Evolutionary conservation across 1,139 yeast genomes (phyloP).

Genomic region (Yarrowia galli): DNA sequence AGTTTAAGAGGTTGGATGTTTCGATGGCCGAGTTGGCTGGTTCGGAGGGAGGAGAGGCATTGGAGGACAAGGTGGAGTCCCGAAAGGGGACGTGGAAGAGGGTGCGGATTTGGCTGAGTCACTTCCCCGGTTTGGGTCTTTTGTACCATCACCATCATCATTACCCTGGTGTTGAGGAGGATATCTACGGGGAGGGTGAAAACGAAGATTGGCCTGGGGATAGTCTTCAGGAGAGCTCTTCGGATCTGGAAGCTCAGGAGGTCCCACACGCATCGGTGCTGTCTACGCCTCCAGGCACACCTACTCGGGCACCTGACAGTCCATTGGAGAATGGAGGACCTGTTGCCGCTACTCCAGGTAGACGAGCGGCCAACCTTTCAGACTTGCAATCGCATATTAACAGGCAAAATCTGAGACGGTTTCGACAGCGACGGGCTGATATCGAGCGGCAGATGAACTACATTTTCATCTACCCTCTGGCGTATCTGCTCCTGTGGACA

Average conservation of each 20-base stretch:
- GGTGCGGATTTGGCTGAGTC: conserved; percentile 18
- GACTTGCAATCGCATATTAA: conserved; percentile 33
- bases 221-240: background rate
- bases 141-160: conserved; percentile 11
- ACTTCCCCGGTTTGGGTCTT: conserved; percentile 22
- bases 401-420: conserved; percentile 27
- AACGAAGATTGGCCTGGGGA: background rate
- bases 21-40: conserved; percentile 35
- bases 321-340: conserved; percentile 2
- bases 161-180: background rate
- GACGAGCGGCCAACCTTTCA: conserved; percentile 6
- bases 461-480: conserved; percentile 38
- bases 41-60: conserved; percentile 1
- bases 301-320: background rate
- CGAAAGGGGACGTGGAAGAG: conserved; percentile 14
- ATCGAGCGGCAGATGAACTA: conserved; percentile 38
- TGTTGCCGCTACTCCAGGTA: conserved; percentile 12
- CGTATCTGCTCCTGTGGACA: conserved; percentile 29
- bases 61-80: conserved; percentile 2
- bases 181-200: background rate
- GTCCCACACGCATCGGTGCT: background rate
- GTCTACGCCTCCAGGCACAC: conserved; percentile 8
- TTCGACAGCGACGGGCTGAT: conserved; percentile 19
- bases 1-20: conserved; percentile 19
- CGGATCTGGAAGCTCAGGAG: conserved; percentile 14